Base-by-base conservation (phyloP, 495 filamentous ascomycete species). In the Parathielavia appendiculata region DNA sequence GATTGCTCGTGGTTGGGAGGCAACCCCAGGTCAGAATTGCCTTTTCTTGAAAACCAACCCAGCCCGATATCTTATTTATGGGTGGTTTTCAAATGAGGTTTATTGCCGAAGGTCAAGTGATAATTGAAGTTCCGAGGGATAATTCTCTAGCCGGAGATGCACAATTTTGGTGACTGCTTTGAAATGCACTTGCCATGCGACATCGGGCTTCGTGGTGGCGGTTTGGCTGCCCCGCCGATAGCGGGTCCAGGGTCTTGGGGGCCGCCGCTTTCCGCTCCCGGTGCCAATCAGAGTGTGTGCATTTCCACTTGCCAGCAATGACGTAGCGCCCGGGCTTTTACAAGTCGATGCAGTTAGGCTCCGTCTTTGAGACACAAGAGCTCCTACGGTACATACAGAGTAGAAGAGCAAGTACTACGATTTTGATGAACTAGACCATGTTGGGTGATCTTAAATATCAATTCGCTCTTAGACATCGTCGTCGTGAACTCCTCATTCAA, bases 151-250 rank as follows among this genome's bases (percentile, higher is more conserved):
- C 43, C 53, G 57, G 57, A 52, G 39, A 61, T 66, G 56, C 43
- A 54, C 59, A 52, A 51, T 44, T 47, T 51, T 53, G 34, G 49
- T 54, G 53, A 52, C 54, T 61, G 70, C 70, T 74, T 74, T 74
- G 71, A 75, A 75, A 75, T 72, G 60, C 35, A 38, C 47, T 63
- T 66, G 49, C 38, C 52, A 69, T 69, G 73, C 70, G 69, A 69
- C 53, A 71, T 68, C 69, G 69, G 69, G 64, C 48, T 19, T 12
- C 2, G 16, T 41, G 48, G 65, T 61, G 57, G 60, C 60, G 55
- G 52, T 59, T 59, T 39, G 26, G 6, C 51, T 50, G 48, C 51
- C 46, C 53, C 54, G 41, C 53, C 44, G 43, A 49, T 54, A 57
- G 50, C 39, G 30, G 20, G 19, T 2, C 16, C 51, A 17, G 38